Base-by-base conservation (phyloP, 2,329 filamentous ascomycete genomes). In the Nemania sp. region DNA sequence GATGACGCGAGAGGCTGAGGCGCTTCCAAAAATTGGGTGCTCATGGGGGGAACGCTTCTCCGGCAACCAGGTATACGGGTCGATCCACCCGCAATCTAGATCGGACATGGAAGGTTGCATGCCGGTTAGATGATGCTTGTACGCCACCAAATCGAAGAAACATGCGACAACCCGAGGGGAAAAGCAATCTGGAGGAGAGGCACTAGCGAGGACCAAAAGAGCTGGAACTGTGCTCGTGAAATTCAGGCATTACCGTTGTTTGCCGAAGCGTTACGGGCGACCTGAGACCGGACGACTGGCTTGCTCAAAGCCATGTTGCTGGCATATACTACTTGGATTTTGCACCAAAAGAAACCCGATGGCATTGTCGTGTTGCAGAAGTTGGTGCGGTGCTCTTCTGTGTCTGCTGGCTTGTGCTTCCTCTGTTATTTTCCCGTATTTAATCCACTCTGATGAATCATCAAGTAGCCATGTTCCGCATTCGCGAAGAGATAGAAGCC, bases 391-490 rank as follows among this genome's bases (percentile, higher is more conserved):
- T 49, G 49, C 52, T 47, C 57, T 54, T 51, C 45, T 59, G 61
- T 59, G 55, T 54, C 49, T 42, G 59, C 42, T 41, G 49, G 52
- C 34, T 43, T 39, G 31, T 43, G 43, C 42, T 24, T 40, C 22
- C 20, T 43, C 28, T 15, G 44, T 51, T 26, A 34, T 51, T 40
- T 22, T 46, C 23, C 56, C 50, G 37, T 51, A 49, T 31, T 57
- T 57, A 55, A 58, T 59, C 56, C 57, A 64, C 50, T 37, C 51
- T 49, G 45, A 49, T 58, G 54, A 52, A 60, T 61, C 60, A 63
- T 64, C 52, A 60, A 63, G 56, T 33, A 17, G 56, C 53, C 60
- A 52, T 48, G 54, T 52, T 60, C 37, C 54, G 49, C 60, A 42
- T 45, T 51, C 47, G 45, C 39, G 42, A 54, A 56, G 49, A 39